Evolutionary conservation across 2,329 filamentous ascomycete genomes (phyloP), one percentile per base, ranked within the genome.

Genomic region (Coniochaeta ligniaria): DNA sequence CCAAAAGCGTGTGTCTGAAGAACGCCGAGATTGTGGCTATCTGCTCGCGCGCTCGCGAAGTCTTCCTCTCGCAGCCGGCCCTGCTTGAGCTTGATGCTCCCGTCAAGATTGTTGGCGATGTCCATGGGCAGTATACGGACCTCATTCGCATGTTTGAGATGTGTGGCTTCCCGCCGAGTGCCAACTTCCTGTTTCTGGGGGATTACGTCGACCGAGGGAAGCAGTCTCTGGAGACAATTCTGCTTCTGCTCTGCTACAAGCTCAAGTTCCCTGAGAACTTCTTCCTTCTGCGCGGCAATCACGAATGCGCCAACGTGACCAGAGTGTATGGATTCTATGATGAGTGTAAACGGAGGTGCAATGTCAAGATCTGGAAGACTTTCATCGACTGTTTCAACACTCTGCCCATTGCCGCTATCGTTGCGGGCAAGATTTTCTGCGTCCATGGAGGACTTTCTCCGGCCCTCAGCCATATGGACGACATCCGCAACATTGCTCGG

Each of bases 141-240:
- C 79, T 98, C 58, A 96, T 98, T 69, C 88, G 94, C 64, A 91
- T 98, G 84, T 98, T 98, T 70, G 94, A 98, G 74, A 97, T 97
- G 93, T 97, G 94, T 72, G 94, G 94, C 6, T 98, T 97, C 70
- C 94, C 94, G 8, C 94, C 94, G 1, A 89, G 85, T 63, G 86
- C 92, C 43, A 98, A 98, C 78, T 98, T 92, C 71, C 83, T 98
- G 58, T 98, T 97, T 76, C 80, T 98, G 4, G 94, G 94, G 58
- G 94, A 98, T 74, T 98, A 98, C 72, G 94, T 98, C 70, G 94
- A 98, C 73, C 88, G 94, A 60, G 94, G 94, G 68, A 98, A 98
- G 79, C 92, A 97, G 74, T 96, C 91, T 47, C 80, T 98, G 63
- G 94, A 98, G 76, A 98, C 94, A 0, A 98, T 98, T 65, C 82